Conservation (phyloP, 305 asterid species). For the Fraxinus xanthoxyloides region DNA sequence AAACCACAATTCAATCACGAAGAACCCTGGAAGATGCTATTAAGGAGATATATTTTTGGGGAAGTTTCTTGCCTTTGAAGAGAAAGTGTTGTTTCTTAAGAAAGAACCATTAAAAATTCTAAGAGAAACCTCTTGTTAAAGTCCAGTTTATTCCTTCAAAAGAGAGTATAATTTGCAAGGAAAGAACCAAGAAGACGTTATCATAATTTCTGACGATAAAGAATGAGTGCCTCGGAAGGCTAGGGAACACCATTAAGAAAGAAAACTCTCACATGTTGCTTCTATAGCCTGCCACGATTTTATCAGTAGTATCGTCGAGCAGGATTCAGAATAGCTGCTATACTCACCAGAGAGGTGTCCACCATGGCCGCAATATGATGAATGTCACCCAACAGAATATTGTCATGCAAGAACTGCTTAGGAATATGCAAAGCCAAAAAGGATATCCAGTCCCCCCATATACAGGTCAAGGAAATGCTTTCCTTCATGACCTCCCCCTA, state of each 20-base stretch:
- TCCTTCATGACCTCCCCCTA: background rate
- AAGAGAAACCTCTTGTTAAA: background rate
- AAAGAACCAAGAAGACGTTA: background rate
- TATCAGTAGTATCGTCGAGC: no score
- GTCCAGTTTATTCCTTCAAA: background rate
- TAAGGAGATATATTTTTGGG: background rate
- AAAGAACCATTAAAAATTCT: background rate
- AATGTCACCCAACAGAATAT: background rate
- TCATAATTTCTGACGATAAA: background rate
- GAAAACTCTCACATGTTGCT: background rate
- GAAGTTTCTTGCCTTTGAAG: background rate
- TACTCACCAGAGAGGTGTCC: background rate
- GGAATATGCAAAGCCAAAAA: background rate
- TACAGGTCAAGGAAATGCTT: background rate
- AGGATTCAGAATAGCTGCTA: background rate
- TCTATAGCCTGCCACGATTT: background rate
- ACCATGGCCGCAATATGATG: background rate
- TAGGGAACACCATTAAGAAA: background rate
- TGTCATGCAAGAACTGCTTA: background rate
- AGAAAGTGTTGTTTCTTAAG: background rate
- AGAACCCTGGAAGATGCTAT: background rate
- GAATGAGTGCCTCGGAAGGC: background rate
- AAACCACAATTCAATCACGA: background rate
- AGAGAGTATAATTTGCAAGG: background rate
- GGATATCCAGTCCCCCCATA: background rate